Percentiles rank a stretch among this genome's conserved stretches.
phyloP scores from a whole-genome alignment of 139 green algal species.

The Eudorina sp. region DNA sequence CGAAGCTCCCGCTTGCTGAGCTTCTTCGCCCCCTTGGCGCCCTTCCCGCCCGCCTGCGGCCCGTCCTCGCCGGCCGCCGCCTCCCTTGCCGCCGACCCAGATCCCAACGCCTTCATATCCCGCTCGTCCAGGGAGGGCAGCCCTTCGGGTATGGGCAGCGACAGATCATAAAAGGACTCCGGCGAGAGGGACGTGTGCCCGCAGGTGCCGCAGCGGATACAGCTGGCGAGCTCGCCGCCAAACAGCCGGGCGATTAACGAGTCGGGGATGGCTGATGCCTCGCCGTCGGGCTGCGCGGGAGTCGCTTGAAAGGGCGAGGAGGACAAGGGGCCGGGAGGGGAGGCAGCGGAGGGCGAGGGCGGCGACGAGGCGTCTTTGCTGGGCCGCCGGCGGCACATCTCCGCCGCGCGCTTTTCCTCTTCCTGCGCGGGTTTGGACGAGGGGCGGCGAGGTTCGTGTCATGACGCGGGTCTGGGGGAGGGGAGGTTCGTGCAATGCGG shows the following conservation, averaged over 20 bases:
- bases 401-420: constrained; percentile 53
- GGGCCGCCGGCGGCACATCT: constrained; percentile 22
- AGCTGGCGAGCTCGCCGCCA: constrained; percentile 65
- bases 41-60: neutral
- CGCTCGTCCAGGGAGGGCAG: neutral
- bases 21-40: neutral
- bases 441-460: too few relatives aligned
- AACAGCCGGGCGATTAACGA: constrained; percentile 52
- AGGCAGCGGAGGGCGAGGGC: neutral
- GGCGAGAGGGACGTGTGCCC: constrained; percentile 51
- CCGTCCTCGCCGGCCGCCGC: neutral
- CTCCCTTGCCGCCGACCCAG: neutral
- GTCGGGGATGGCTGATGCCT: too few relatives aligned
- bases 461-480: too few relatives aligned
- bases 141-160: constrained; percentile 71
- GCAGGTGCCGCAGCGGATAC: constrained; percentile 64
- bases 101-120: constrained; percentile 10
- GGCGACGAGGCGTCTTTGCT: neutral
- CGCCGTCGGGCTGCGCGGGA: neutral
- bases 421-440: too few relatives aligned
- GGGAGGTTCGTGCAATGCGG: too few relatives aligned
- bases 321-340: neutral
- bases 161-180: constrained; percentile 72
- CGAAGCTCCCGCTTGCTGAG: neutral
- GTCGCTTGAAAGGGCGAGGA: neutral